A percentile compares a stretch with the other conserved stretches of the same genome.
These are phyloP conservation scores for Solanum appendiculatum DNA, from an alignment of 257 asterid genomes.

Conservation along the genomic window DNA sequence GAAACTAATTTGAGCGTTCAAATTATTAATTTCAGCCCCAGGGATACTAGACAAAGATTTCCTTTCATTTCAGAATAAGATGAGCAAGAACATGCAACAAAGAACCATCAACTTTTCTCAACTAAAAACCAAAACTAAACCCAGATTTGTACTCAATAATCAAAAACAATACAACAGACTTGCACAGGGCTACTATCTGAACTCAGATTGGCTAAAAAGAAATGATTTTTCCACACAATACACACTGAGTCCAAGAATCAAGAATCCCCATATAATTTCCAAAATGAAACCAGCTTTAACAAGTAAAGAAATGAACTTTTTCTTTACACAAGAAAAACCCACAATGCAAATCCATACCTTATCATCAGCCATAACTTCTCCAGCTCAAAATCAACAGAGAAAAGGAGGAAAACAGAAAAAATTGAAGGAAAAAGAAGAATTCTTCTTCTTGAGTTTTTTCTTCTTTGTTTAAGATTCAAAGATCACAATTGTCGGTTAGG, in stretches of 20 bases:
- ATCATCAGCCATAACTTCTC: conserved; percentile 34
- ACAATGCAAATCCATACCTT: conserved; percentile 19
- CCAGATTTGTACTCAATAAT: neutral
- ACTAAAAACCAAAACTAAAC: neutral
- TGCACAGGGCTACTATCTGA: neutral
- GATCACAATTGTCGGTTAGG: conserved; percentile 54
- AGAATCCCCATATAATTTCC: neutral
- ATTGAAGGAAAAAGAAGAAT: neutral
- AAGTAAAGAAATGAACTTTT: neutral
- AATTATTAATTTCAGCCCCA: neutral
- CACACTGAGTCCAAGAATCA: neutral
- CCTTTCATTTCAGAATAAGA: neutral
- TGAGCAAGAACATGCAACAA: neutral
- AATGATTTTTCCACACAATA: neutral
- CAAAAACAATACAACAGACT: neutral
- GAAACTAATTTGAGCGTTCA: neutral
- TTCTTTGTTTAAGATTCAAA: conserved; percentile 23
- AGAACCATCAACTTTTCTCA: neutral
- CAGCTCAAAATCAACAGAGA: conserved; percentile 3
- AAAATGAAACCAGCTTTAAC: neutral
- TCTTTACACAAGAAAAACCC: neutral
- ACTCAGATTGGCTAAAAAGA: neutral
- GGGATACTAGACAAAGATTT: neutral
- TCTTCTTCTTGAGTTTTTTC: neutral
- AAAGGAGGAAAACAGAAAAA: neutral